Conservation (phyloP, 1,139 yeast genomes). For the Suhomyces terraborum region DNA sequence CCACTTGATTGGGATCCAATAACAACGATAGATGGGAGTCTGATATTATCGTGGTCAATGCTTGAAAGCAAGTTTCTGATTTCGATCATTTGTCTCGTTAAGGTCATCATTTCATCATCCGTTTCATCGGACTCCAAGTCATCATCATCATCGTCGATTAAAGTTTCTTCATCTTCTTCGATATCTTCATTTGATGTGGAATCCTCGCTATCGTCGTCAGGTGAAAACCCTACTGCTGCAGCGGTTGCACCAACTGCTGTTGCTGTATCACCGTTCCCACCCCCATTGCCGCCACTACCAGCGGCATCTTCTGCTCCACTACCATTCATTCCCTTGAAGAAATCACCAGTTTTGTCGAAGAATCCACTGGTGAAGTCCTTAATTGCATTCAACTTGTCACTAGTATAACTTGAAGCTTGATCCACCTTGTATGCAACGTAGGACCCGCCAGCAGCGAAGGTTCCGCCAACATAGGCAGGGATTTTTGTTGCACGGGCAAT, state of each 20-base stretch:
- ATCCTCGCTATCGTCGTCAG: slow-evolving; percentile 26
- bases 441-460: slow-evolving; percentile 92
- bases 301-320: slow-evolving; percentile 13
- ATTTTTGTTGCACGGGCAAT: slow-evolving; percentile 48
- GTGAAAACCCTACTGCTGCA: slow-evolving; percentile 47
- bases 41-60: slow-evolving; percentile 78
- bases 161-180: slow-evolving; percentile 34
- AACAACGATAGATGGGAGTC: slow-evolving; percentile 92
- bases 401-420: slow-evolving; percentile 74
- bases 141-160: slow-evolving; percentile 37
- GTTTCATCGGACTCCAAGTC: slow-evolving; percentile 54
- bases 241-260: slow-evolving; percentile 49
- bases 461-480: slow-evolving; percentile 86
- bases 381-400: slow-evolving; percentile 61
- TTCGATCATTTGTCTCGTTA: slow-evolving; percentile 96
- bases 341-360: slow-evolving; percentile 47
- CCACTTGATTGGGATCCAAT: slow-evolving; percentile 98
- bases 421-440: slow-evolving; percentile 90
- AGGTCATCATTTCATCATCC: slow-evolving; percentile 75
- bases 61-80: slow-evolving; percentile 76
- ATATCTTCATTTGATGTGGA: slow-evolving; percentile 24
- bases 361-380: slow-evolving; percentile 57
- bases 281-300: slow-evolving; percentile 31
- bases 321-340: slow-evolving; percentile 31
- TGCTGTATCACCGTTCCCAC: slow-evolving; percentile 36